Evolutionary conservation across 352 stramenopile genomes (phyloP).

Genomic region (Phytophthora tentaculata): DNA sequence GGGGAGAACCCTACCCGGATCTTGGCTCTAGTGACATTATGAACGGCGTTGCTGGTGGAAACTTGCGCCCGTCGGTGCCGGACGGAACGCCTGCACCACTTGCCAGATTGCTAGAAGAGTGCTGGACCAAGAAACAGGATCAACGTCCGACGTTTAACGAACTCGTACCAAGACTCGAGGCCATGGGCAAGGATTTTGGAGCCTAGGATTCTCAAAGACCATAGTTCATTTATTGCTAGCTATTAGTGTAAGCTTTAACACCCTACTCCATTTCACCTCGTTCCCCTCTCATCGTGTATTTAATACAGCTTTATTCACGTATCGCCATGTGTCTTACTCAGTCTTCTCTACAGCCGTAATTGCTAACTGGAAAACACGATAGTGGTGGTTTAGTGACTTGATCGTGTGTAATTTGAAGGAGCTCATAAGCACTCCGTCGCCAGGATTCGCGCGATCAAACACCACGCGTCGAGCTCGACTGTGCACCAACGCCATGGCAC

Average conservation of each 20-base stretch:
- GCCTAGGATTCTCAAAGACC: slow-evolving; percentile 18
- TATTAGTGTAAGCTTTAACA: background rate
- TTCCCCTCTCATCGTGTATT: slow-evolving; percentile 24
- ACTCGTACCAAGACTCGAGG: slow-evolving; percentile 80
- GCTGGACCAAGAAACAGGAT: slow-evolving; percentile 88
- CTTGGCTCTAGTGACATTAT: slow-evolving; percentile 87
- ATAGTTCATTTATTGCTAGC: slow-evolving; percentile 26
- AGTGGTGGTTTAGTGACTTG: slow-evolving; percentile 90
- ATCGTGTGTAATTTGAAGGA: slow-evolving; percentile 78
- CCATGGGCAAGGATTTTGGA: slow-evolving; percentile 80
- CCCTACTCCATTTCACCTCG: slow-evolving; percentile 4
- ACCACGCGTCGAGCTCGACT: slow-evolving; percentile 82
- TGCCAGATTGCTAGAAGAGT: slow-evolving; percentile 73
- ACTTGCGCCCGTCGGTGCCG: slow-evolving; percentile 72
- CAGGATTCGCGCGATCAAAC: slow-evolving; percentile 63
- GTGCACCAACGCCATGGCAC: slow-evolving; percentile 91
- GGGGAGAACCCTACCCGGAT: slow-evolving; percentile 81
- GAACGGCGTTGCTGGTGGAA: slow-evolving; percentile 81
- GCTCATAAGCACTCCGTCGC: slow-evolving; percentile 70
- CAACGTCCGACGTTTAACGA: slow-evolving; percentile 83
- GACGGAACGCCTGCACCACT: slow-evolving; percentile 65
- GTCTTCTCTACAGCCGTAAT: slow-evolving; percentile 12
- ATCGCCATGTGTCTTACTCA: background rate
- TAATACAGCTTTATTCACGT: slow-evolving; percentile 23
- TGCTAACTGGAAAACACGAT: slow-evolving; percentile 76